Conservation (phyloP, 1,284 basidiomycete genomes). For the Trametes sp. region DNA sequence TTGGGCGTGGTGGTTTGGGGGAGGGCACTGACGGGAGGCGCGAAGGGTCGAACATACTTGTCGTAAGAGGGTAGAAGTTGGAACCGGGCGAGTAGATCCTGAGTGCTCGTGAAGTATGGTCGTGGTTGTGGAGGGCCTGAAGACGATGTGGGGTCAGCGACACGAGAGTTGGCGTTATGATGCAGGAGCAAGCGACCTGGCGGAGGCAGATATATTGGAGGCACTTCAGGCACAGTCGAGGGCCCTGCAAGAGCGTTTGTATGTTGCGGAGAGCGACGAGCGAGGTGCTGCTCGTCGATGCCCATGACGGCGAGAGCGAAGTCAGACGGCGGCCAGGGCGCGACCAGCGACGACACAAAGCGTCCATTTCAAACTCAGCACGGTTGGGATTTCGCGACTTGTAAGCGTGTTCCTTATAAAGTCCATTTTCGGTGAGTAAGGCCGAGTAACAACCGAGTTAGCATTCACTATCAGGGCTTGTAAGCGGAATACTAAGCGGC, state of each 20-base stretch:
- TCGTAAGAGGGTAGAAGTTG: conserved; percentile 74
- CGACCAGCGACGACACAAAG: conserved; percentile 26
- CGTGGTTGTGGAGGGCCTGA: conserved; percentile 55
- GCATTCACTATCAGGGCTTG: neutral
- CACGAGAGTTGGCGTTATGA: conserved; percentile 13
- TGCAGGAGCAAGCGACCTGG: conserved; percentile 38
- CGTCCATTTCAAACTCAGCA: conserved; percentile 28
- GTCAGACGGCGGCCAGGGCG: conserved; percentile 28
- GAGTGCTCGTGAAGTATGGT: conserved; percentile 68
- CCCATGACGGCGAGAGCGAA: conserved; percentile 39
- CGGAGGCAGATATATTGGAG: conserved; percentile 43
- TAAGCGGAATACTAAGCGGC: neutral
- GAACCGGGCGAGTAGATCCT: conserved; percentile 77
- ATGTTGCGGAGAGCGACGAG: conserved; percentile 33
- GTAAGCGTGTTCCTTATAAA: neutral
- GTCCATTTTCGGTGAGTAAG: neutral
- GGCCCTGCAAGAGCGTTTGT: conserved; percentile 47
- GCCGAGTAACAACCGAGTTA: neutral
- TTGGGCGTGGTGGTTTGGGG: conserved; percentile 34
- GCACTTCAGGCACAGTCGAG: conserved; percentile 38
- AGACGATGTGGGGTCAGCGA: conserved; percentile 28
- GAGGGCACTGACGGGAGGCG: conserved; percentile 38
- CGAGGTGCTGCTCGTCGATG: conserved; percentile 35
- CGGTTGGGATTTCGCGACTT: conserved; percentile 15
- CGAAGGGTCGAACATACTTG: conserved; percentile 71